Evolutionary conservation across 2,329 filamentous ascomycete genomes (phyloP).

Genomic region (Aspergillus sp.): DNA sequence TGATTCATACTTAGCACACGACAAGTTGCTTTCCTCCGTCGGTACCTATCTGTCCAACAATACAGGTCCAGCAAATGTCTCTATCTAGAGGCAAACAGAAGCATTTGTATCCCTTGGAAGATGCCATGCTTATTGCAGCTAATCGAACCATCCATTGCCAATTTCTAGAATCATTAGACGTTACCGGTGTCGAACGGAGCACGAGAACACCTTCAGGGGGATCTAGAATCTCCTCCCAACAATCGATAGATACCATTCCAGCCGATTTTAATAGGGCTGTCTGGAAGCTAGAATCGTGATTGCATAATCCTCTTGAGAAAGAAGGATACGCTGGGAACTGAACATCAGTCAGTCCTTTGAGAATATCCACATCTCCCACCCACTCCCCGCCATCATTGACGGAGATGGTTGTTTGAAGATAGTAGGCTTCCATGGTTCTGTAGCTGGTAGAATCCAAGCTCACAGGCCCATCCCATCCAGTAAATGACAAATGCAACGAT

Average conservation of each 20-base stretch:
- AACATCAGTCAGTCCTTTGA: neutral
- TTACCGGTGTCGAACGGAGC: neutral
- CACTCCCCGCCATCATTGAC: slow-evolving; percentile 11
- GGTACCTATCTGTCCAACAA: neutral
- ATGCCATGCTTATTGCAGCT: neutral
- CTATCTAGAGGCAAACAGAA: neutral
- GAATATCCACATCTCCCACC: slow-evolving; percentile 9
- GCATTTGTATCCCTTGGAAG: neutral
- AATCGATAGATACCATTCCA: neutral
- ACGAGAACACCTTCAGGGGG: neutral
- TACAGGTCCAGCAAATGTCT: neutral
- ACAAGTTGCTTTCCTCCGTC: neutral
- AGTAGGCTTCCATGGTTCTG: slow-evolving; percentile 9
- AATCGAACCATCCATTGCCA: neutral
- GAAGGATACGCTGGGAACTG: neutral
- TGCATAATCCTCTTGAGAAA: neutral
- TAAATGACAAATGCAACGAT: slow-evolving; percentile 13
- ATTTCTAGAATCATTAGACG: neutral
- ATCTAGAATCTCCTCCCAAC: neutral
- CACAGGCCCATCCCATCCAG: slow-evolving; percentile 12
- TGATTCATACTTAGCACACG: neutral
- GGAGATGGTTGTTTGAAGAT: slow-evolving; percentile 3
- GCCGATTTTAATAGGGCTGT: neutral
- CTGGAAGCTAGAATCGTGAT: neutral
- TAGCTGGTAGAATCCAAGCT: slow-evolving; percentile 6